A percentile compares a stretch with the other conserved stretches of the same genome.
These are phyloP conservation scores for Galerina marginata DNA, from an alignment of 768 basidiomycete species.

Conservation along the genomic window DNA sequence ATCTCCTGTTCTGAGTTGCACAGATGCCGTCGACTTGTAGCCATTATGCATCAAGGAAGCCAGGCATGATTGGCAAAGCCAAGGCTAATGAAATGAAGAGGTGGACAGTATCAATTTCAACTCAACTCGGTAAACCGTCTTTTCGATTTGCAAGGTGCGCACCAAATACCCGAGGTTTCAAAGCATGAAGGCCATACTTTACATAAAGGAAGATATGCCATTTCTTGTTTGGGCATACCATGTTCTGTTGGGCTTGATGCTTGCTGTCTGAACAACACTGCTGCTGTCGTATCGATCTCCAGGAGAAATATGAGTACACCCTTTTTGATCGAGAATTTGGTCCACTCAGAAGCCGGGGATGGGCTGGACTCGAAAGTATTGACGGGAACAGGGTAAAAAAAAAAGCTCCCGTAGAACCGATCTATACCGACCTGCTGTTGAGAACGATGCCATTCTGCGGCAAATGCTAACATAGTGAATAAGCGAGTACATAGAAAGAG, in stretches of 20 bases:
- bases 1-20: background rate
- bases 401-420: background rate
- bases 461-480: conserved; percentile 1
- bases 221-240: background rate
- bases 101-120: conserved; percentile 6
- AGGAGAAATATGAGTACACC: conserved; percentile 14
- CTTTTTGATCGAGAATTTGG: background rate
- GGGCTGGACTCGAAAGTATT: conserved; percentile 6
- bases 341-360: conserved; percentile 4
- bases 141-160: background rate
- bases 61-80: background rate
- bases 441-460: conserved; percentile 4
- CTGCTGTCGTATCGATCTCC: conserved; percentile 16
- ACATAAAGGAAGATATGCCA: conserved; percentile 5
- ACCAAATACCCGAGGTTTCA: conserved; percentile 2
- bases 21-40: background rate
- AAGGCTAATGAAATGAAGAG: conserved; percentile 1
- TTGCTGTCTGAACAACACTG: conserved; percentile 12
- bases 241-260: conserved; percentile 11
- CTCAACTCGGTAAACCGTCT: conserved; percentile 1
- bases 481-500: conserved; percentile 6
- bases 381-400: conserved; percentile 21
- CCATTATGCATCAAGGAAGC: background rate
- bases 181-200: conserved; percentile 3
- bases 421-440: background rate